Evolutionary conservation across 345 rosid species (phyloP).

Genomic region (Cochlearia excelsa): DNA sequence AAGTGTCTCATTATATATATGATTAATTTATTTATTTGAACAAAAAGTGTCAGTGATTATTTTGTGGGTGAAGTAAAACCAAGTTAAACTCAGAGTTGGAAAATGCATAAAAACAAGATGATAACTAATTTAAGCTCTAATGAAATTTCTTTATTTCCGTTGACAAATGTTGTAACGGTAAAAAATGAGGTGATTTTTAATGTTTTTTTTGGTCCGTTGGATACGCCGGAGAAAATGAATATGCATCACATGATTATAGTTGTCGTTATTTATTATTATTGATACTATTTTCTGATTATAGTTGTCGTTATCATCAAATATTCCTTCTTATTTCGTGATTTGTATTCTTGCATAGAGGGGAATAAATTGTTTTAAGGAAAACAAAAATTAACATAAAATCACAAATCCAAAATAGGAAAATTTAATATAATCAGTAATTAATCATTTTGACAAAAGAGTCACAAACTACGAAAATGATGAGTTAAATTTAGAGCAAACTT

Average conservation of each 20-base stretch:
- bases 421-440: neutral
- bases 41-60: conserved; percentile 17
- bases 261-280: conserved; percentile 14
- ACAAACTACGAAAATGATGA: neutral
- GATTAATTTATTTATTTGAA: neutral
- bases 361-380: neutral
- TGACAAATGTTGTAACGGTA: conserved; percentile 10
- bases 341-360: neutral
- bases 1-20: too few species aligned
- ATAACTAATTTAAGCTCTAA: too few species aligned
- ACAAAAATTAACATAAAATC: neutral
- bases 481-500: conserved; percentile 20
- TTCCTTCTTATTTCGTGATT: conserved; percentile 11
- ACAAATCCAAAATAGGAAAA: neutral
- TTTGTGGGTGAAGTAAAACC: neutral
- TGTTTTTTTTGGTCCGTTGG: conserved; percentile 22
- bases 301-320: conserved; percentile 19
- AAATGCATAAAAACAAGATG: too few species aligned
- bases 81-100: neutral
- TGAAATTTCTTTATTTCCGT: too few species aligned
- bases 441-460: neutral
- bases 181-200: neutral
- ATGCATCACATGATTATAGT: conserved; percentile 27
- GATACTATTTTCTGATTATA: conserved; percentile 18
- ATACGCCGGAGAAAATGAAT: conserved; percentile 29